phyloP scores from a whole-genome alignment of 2,329 filamentous ascomycete genomes.

The Neurospora sp. region DNA sequence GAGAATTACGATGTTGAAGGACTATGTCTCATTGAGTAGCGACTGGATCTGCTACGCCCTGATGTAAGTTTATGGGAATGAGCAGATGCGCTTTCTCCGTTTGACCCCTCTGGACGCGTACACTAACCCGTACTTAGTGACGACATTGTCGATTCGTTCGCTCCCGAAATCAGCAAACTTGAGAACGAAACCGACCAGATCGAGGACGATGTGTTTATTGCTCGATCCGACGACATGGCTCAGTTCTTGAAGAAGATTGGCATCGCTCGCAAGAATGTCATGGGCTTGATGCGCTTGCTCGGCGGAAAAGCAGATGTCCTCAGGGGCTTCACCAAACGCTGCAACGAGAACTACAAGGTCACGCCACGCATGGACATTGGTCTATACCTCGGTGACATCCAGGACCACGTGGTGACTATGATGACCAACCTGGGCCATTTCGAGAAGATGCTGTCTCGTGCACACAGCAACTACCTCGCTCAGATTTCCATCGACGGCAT shows the following conservation, averaged over 20 bases:
- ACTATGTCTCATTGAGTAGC: slow-evolving; percentile 87
- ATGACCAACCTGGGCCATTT: slow-evolving; percentile 93
- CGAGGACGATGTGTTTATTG: slow-evolving; percentile 90
- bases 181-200: slow-evolving; percentile 86
- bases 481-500: slow-evolving; percentile 91
- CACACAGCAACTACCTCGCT: slow-evolving; percentile 92
- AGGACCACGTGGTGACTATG: slow-evolving; percentile 99
- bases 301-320: slow-evolving; percentile 98
- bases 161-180: slow-evolving; percentile 76
- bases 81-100: not conserved
- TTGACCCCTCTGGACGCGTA: not conserved
- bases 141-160: slow-evolving; percentile 95
- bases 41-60: slow-evolving; percentile 99
- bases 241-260: slow-evolving; percentile 82
- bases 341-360: slow-evolving; percentile 94
- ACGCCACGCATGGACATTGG: slow-evolving; percentile 95
- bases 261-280: slow-evolving; percentile 84
- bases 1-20: slow-evolving; percentile 84
- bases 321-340: slow-evolving; percentile 94
- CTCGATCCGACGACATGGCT: slow-evolving; percentile 81
- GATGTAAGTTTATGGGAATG: slow-evolving; percentile 52
- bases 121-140: slow-evolving; percentile 47
- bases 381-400: slow-evolving; percentile 92
- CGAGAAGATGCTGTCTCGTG: slow-evolving; percentile 91
- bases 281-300: slow-evolving; percentile 83